A percentile compares a stretch with the other conserved stretches of the same genome.
phyloP scores from a whole-genome alignment of 2,329 filamentous ascomycete species.

The Fusarium sarcochroum region DNA sequence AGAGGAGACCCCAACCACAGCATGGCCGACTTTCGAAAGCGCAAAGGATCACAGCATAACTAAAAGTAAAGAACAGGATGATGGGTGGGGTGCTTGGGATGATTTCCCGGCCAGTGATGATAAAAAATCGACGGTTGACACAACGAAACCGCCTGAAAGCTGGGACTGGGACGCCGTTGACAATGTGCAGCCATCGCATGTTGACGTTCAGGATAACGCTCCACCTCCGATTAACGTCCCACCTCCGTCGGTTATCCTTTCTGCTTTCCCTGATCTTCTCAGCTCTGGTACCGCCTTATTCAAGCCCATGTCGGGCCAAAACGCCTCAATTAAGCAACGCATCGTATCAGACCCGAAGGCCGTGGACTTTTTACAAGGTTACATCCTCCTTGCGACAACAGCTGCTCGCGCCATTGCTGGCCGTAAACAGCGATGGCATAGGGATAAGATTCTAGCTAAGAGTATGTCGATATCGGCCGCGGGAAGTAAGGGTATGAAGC shows the following conservation, averaged over 20 bases:
- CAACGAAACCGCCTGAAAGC: slow-evolving; percentile 45
- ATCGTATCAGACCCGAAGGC: slow-evolving; percentile 75
- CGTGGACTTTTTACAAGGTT: slow-evolving; percentile 73
- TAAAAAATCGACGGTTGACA: slow-evolving; percentile 35
- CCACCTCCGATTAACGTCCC: slow-evolving; percentile 88
- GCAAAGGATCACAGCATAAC: slow-evolving; percentile 20
- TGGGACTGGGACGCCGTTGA: slow-evolving; percentile 68
- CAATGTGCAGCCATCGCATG: slow-evolving; percentile 44
- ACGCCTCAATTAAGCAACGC: slow-evolving; percentile 70
- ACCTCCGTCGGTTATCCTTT: slow-evolving; percentile 86
- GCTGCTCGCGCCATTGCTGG: slow-evolving; percentile 87
- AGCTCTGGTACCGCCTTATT: slow-evolving; percentile 76
- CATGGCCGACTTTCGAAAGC: slow-evolving; percentile 60
- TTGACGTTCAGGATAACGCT: slow-evolving; percentile 47
- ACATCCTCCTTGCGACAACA: slow-evolving; percentile 74
- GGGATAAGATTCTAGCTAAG: slow-evolving; percentile 86
- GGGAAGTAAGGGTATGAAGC: slow-evolving; percentile 89
- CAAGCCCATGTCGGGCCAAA: slow-evolving; percentile 72
- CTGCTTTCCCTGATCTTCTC: slow-evolving; percentile 80
- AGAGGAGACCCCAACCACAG: slow-evolving; percentile 59
- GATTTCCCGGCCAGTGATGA: slow-evolving; percentile 53
- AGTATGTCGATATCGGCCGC: slow-evolving; percentile 88
- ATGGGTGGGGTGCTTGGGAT: slow-evolving; percentile 68
- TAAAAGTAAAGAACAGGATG: slow-evolving; percentile 51
- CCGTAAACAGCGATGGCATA: slow-evolving; percentile 89